Evolutionary conservation across 805 yeast genomes (phyloP).

Genomic region (Saccharomyces kudriavzevii): DNA sequence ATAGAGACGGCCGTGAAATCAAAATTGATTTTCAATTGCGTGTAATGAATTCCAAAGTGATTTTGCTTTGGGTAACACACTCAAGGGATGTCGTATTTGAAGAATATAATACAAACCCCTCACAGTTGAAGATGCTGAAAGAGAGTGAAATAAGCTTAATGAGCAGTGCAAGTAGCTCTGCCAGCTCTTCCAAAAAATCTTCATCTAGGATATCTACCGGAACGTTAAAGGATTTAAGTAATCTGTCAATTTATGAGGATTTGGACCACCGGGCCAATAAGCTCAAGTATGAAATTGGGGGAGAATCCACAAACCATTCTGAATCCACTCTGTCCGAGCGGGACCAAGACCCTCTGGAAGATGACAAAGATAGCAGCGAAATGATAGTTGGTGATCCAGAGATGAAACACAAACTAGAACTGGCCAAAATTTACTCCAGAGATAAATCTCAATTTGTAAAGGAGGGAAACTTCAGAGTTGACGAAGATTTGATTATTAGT

Average conservation of each 20-base stretch:
- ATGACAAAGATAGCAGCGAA: not conserved
- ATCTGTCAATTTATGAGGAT: conserved; percentile 45
- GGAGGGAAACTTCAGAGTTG: conserved; percentile 29
- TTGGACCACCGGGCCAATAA: conserved; percentile 45
- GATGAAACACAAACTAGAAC: conserved; percentile 20
- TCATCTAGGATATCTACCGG: conserved; percentile 17
- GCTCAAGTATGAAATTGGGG: not conserved
- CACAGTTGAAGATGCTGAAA: conserved; percentile 34
- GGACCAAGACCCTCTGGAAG: conserved; percentile 3
- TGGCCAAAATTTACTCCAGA: conserved; percentile 24
- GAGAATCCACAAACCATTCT: not conserved
- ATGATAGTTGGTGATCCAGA: conserved; percentile 10
- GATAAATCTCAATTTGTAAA: conserved; percentile 30
- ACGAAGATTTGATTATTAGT: conserved; percentile 26
- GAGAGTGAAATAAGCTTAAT: conserved; percentile 30
- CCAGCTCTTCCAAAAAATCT: conserved; percentile 22
- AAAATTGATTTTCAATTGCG: conserved; percentile 75
- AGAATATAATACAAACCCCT: conserved; percentile 32
- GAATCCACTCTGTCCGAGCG: not conserved
- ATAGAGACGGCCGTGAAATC: conserved; percentile 58
- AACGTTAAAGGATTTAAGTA: conserved; percentile 12
- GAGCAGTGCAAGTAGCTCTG: conserved; percentile 23
- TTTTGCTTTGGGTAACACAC: conserved; percentile 80
- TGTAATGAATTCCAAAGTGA: conserved; percentile 49
- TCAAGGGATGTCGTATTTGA: conserved; percentile 42